phyloP scores from a whole-genome alignment of 805 yeast species.

The Wickerhamomyces ciferrii region DNA sequence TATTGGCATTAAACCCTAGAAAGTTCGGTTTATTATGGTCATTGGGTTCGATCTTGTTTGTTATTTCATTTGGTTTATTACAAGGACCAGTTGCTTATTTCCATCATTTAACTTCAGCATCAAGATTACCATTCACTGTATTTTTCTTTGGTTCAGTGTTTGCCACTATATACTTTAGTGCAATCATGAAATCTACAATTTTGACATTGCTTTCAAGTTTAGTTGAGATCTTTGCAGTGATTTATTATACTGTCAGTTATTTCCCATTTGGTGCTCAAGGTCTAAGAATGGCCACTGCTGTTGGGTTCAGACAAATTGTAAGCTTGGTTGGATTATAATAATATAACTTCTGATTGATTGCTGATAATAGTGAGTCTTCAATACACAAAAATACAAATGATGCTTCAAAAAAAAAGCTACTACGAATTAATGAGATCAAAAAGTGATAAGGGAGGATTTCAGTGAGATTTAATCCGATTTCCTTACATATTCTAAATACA shows the following conservation, averaged over 20 bases:
- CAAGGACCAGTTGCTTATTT: constrained; percentile 89
- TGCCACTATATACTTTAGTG: constrained; percentile 73
- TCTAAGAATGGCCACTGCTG: constrained; percentile 45
- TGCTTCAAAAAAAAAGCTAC: no score
- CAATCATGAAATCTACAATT: constrained; percentile 61
- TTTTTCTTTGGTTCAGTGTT: constrained; percentile 79
- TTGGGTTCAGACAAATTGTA: constrained; percentile 47
- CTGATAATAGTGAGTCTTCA: not conserved
- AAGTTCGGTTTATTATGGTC: constrained; percentile 92
- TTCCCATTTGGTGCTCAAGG: constrained; percentile 95
- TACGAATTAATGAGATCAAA: no score
- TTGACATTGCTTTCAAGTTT: constrained; percentile 72
- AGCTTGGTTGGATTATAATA: constrained; percentile 7
- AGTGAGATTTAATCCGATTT: no score
- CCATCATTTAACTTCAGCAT: constrained; percentile 67
- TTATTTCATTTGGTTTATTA: constrained; percentile 81
- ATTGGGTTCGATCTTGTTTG: constrained; percentile 81
- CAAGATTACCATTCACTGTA: constrained; percentile 72
- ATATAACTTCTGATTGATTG: not conserved
- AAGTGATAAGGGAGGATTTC: no score
- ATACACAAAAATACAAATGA: no score
- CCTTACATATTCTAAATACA: no score
- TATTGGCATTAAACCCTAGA: constrained; percentile 81
- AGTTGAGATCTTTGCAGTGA: constrained; percentile 78
- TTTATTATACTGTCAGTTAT: constrained; percentile 86